A percentile compares a stretch with the other conserved stretches of the same genome.
These are phyloP conservation scores for Pleurozium schreberi DNA, from an alignment of 225 moss, liverwort and hornwort species.

Conservation along the genomic window DNA sequence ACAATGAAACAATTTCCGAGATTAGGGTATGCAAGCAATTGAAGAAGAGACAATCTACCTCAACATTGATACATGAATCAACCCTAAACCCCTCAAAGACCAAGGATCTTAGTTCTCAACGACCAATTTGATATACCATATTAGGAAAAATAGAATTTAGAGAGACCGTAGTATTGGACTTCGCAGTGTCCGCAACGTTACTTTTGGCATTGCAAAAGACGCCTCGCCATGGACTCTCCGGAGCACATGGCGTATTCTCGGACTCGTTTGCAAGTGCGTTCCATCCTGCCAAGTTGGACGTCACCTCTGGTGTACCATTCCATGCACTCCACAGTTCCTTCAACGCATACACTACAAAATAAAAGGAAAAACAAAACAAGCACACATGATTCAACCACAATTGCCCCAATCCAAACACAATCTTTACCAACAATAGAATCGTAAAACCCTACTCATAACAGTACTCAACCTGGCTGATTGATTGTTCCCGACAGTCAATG, in stretches of 20 bases:
- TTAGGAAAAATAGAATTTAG: background rate
- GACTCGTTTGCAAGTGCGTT: background rate
- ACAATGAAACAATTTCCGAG: background rate
- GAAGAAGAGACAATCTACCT: background rate
- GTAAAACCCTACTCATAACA: background rate
- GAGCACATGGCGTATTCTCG: background rate
- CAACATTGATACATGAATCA: background rate
- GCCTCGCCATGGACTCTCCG: conserved; percentile 8
- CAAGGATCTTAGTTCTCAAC: background rate
- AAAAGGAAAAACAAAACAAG: background rate
- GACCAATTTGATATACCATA: background rate
- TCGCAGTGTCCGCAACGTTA: background rate
- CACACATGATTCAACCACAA: background rate
- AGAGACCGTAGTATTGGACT: background rate
- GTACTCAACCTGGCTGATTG: background rate
- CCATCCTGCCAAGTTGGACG: conserved; percentile 17
- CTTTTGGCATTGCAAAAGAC: conserved; percentile 11
- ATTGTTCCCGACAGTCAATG: background rate
- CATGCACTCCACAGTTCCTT: conserved; percentile 11
- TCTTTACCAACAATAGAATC: background rate
- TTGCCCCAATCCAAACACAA: background rate
- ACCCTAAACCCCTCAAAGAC: background rate
- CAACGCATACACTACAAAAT: conserved; percentile 3
- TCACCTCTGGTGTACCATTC: background rate
- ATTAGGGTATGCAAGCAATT: background rate